phyloP scores from a whole-genome alignment of 352 stramenopile genomes.

The Phytophthora litchii region DNA sequence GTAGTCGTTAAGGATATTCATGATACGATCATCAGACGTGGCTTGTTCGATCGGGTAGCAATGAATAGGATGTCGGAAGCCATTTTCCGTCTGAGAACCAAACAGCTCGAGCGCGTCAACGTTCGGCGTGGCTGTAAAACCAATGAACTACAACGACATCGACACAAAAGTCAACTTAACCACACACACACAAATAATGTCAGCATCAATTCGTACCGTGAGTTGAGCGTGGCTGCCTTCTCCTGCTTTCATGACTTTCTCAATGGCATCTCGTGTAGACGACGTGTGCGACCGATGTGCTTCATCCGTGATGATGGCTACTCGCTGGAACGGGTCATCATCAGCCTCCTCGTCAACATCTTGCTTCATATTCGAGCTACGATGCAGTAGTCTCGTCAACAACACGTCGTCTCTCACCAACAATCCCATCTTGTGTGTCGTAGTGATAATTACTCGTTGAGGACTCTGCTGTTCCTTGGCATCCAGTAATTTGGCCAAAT shows the following conservation, averaged over 20 bases:
- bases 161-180: constrained; percentile 1
- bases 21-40: constrained; percentile 56
- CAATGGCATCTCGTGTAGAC: constrained; percentile 69
- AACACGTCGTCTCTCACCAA: constrained; percentile 74
- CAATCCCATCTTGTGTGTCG: constrained; percentile 80
- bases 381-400: constrained; percentile 68
- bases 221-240: constrained; percentile 44
- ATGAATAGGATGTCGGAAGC: constrained; percentile 55
- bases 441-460: constrained; percentile 81
- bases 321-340: constrained; percentile 44
- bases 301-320: constrained; percentile 86
- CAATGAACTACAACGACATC: constrained; percentile 63
- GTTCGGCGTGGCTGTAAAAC: constrained; percentile 83
- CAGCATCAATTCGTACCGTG: constrained; percentile 35
- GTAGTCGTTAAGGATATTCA: constrained; percentile 75
- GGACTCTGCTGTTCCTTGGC: constrained; percentile 22
- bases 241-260: constrained; percentile 63
- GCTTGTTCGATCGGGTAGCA: constrained; percentile 75
- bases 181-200: not conserved
- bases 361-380: constrained; percentile 26
- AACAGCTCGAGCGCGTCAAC: constrained; percentile 72
- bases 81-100: constrained; percentile 33
- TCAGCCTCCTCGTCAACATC: not conserved
- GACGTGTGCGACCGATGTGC: constrained; percentile 79
- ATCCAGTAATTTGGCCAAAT: constrained; percentile 64